Evolutionary conservation across 2,329 filamentous ascomycete genomes (phyloP), one percentile per base, ranked within the genome.

Genomic region (Didymellaceae sp.): DNA sequence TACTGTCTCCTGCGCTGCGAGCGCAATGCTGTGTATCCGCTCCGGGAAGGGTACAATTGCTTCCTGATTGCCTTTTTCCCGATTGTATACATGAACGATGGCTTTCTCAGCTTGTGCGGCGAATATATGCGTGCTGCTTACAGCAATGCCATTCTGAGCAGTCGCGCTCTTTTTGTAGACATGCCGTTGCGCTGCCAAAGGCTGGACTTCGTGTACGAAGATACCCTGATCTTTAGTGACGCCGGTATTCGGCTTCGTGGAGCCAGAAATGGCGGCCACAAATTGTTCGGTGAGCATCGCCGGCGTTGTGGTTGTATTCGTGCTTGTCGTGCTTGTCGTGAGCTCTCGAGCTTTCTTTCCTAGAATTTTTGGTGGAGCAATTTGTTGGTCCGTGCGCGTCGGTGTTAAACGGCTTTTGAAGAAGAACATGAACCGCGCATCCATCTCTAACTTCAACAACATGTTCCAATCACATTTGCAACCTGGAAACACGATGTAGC

Each of bases 91-190:
- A 75, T 97, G 90, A 1, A 99, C 83, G 32, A 96, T 89, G 0
- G 91, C 90, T 74, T 96, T 97, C 58, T 92, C 91, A 40, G 88
- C 82, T 72, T 99, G 94, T 4, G 91, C 93, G 4, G 92, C 88
- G 71, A 96, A 99, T 37, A 97, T 81, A 71, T 99, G 94, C 16
- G 87, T 87, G 34, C 84, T 80, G 73, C 83, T 95, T 62, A 92
- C 82, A 22, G 91, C 92, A 46, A 99, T 78, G 62, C 90, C 88
- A 72, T 93, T 90, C 50, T 82, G 78, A 20, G 87, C 82, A n/a
- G 87, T 86, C 13, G 90, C 89, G 78, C 90, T 96, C 77, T 96
- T 97, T 81, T 97, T 97, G 81, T 94, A 92, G 38, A 87, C 83
- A 56, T 85, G 80, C 66, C 88, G 87, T 68, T 91, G 84, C n/a